Base-by-base conservation (phyloP, 1,284 basidiomycete genomes). In the Hypsizygus ulmarius region DNA sequence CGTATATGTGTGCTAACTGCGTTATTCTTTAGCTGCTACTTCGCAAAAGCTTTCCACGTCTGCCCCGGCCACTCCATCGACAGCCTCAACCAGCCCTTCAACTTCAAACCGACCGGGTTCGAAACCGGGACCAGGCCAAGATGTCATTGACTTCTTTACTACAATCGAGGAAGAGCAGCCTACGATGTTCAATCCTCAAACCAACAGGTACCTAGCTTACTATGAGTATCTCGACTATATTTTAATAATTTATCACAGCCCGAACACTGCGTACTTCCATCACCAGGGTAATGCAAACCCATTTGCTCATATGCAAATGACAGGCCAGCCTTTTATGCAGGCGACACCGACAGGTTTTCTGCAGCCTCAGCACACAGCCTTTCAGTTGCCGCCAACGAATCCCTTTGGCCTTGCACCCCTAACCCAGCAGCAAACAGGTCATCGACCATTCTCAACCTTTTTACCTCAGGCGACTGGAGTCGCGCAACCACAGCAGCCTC, bases 91-190 rank as follows among this genome's bases (percentile, higher is more conserved):
- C 35, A 53, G 61, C 46, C 47, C 59, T 19, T 53, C 64, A 39
- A 53, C 59, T 27, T 56, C 63, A 19, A 58, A 61, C 21, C 54
- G 47, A 51, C 38, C 59, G 52, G 21, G 15, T 55, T n/a, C n/a
- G 18, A 50, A 53, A 16, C 29, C 34, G 19, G 38, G 42, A 15
- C 37, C 25, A 11, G 46, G 47, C n/a, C 62, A 77, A 49, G 73
- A 75, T 15, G 75, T 90, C 47, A 71, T 86, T 30, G 97, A 99
- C 69, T 97, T 99, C 73, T 97, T 99, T 70, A 74, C 80, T 41
- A 83, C 90, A 12, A 97, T 99, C 58, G 94, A 97, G 65, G 79
- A 83, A 45, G 84, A 90, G 49, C 86, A 90, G 61, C 73, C 82
- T 5, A 77, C 78, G n/a, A 84, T 85, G 73, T 89, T 87, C 64